These are phyloP conservation scores for Cryomyces minteri DNA, from an alignment of 495 filamentous ascomycete genomes.

Conservation along the genomic window DNA sequence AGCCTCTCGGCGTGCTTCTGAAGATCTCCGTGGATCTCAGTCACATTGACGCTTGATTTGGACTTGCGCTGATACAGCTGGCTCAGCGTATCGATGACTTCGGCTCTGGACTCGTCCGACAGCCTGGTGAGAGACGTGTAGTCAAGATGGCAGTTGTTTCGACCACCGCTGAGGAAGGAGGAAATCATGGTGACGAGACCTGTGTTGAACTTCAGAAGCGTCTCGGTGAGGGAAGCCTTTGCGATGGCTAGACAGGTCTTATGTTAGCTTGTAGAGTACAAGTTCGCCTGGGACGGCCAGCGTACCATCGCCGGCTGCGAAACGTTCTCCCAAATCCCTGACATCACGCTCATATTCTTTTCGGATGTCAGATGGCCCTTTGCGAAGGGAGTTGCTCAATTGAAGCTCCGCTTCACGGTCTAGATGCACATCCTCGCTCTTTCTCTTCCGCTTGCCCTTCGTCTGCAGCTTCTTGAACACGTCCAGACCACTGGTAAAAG, in stretches of 20 bases:
- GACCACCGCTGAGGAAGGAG: conserved; percentile 16
- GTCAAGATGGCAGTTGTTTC: conserved; percentile 14
- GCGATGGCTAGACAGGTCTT: conserved; percentile 9
- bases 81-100: conserved; percentile 16
- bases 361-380: conserved; percentile 16
- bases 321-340: conserved; percentile 10
- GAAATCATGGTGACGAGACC: conserved; percentile 24
- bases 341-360: conserved; percentile 13
- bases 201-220: conserved; percentile 21
- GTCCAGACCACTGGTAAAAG: conserved; percentile 10
- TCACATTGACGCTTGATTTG: too few relatives aligned
- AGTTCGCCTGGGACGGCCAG: not conserved
- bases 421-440: conserved; percentile 4
- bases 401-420: conserved; percentile 9
- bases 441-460: conserved; percentile 2
- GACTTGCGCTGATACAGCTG: conserved; percentile 16
- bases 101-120: conserved; percentile 17
- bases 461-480: conserved; percentile 9
- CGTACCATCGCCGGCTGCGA: conserved; percentile 19
- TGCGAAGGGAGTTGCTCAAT: conserved; percentile 13
- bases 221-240: conserved; percentile 19
- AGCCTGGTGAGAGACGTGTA: conserved; percentile 19
- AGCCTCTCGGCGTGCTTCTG: not conserved
- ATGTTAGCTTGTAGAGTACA: not conserved
- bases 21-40: too few relatives aligned